Evolutionary conservation across 2,329 filamentous ascomycete species (phyloP), one percentile per base, ranked within the genome.

Genomic region (Trichoderma sp.): DNA sequence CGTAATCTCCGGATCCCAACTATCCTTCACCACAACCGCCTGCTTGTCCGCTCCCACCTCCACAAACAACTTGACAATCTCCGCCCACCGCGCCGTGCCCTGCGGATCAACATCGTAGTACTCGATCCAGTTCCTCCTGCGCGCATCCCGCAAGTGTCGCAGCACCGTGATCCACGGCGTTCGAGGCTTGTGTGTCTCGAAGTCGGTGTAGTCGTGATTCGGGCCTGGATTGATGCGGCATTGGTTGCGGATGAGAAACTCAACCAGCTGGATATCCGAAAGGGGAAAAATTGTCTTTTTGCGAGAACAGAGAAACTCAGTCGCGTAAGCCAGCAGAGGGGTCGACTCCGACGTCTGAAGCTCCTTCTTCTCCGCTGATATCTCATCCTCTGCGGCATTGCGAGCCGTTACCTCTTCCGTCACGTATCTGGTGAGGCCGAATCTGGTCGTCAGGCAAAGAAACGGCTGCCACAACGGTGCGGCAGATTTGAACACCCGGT

Each of bases 271-370:
- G 4, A 76, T 76, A 32, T 75, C 72, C 0, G 78, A 80, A 2
- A 77, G 72, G 0, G 78, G 78, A 60, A 75, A 79, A 37, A 80
- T 77, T 5, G 77, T 78, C 55, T 76, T 77, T 52, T 76, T 75
- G 11, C 78, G 74, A 0, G 77, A 78, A 68, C 77, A 79, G 21
- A 78, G 72, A 28, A 77, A 78, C 49, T 80, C 78, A 1, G 74
- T 75, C 1, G 78, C 78, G 39, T 79, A 77, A 0, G 75, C 69
- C 1, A 80, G 60, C 1, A 80, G 70, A 7, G 78, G 78, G 4
- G 77, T 77, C 1, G 73, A 69, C 3, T 70, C 72, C 16, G 39
- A 32, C 10, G 18, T 60, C 11, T 54, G 64, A 21, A 59, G 61
- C 61, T 55, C 56, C 43, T 26, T 61, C 37, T 66, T 55, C 1